Percentiles rank a stretch among this genome's conserved stretches.
phyloP scores from a whole-genome alignment of 306 rosid genomes.

The Acacia melanoxylon region DNA sequence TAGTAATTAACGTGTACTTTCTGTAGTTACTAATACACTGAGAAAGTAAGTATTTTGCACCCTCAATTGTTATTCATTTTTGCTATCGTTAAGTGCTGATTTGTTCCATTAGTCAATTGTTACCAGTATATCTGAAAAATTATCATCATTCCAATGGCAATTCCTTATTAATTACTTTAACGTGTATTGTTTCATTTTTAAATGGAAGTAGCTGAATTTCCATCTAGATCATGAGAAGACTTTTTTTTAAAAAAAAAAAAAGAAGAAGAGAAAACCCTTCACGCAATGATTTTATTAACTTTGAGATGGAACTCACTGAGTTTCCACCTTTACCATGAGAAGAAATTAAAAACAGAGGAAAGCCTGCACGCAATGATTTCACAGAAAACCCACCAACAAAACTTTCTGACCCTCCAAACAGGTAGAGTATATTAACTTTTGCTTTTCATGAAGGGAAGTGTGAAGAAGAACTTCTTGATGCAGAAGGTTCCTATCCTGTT shows the following conservation, averaged over 20 bases:
- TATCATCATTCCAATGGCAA: neutral
- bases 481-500: neutral
- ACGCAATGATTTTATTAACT: neutral
- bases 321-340: neutral
- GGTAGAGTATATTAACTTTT: neutral
- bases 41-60: neutral
- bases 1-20: neutral
- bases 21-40: neutral
- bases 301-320: neutral
- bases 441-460: neutral
- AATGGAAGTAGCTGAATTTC: neutral
- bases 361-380: slow-evolving; percentile 1
- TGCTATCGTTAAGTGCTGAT: neutral
- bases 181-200: neutral
- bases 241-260: neutral
- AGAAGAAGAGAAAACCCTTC: neutral
- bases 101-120: too few species aligned
- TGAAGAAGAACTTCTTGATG: neutral
- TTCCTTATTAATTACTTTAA: neutral
- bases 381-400: neutral
- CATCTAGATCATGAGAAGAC: neutral
- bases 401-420: neutral
- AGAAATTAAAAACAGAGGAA: neutral
- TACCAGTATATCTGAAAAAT: neutral
- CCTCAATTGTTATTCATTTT: neutral